These are phyloP conservation scores for Cutaneotrichosporon sp. DNA, from an alignment of 1,284 basidiomycete genomes.

Conservation along the genomic window DNA sequence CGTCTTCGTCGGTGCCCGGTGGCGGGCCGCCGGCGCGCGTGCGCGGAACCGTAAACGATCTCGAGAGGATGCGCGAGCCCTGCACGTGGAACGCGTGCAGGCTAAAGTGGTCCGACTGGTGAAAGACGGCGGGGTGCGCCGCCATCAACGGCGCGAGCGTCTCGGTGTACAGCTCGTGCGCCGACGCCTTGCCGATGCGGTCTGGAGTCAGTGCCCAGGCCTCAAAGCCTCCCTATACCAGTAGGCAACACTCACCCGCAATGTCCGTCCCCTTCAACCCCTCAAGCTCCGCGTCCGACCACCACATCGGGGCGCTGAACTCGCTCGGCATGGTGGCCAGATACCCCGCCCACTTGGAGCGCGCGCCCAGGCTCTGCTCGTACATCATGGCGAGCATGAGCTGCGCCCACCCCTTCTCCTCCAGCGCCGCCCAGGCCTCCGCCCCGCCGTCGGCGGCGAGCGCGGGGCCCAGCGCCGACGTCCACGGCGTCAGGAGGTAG, in stretches of 20 bases:
- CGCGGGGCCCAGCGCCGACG: slow-evolving; percentile 60
- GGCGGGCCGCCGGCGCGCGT: slow-evolving; percentile 22
- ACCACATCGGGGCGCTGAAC: slow-evolving; percentile 97
- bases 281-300: slow-evolving; percentile 66
- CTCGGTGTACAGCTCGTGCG: slow-evolving; percentile 71
- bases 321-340: slow-evolving; percentile 62
- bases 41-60: slow-evolving; percentile 55
- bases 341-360: slow-evolving; percentile 67
- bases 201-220: slow-evolving; percentile 56
- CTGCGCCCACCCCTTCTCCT: slow-evolving; percentile 74
- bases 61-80: slow-evolving; percentile 89
- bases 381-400: slow-evolving; percentile 95
- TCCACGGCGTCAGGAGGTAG: slow-evolving; percentile 76
- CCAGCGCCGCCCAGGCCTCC: slow-evolving; percentile 63
- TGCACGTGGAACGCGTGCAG: slow-evolving; percentile 81
- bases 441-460: not conserved
- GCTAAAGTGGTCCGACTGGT: slow-evolving; percentile 62
- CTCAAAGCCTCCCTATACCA: not conserved
- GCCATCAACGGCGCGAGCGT: slow-evolving; percentile 59
- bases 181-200: slow-evolving; percentile 83
- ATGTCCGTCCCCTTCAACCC: slow-evolving; percentile 82
- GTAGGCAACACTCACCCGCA: slow-evolving; percentile 66
- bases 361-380: slow-evolving; percentile 66
- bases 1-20: slow-evolving; percentile 47
- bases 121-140: slow-evolving; percentile 73